Percentiles rank a stretch among this genome's conserved stretches.
Conservation (phyloP, 2,329 filamentous ascomycete genomes). For the Penicillium sp. region DNA sequence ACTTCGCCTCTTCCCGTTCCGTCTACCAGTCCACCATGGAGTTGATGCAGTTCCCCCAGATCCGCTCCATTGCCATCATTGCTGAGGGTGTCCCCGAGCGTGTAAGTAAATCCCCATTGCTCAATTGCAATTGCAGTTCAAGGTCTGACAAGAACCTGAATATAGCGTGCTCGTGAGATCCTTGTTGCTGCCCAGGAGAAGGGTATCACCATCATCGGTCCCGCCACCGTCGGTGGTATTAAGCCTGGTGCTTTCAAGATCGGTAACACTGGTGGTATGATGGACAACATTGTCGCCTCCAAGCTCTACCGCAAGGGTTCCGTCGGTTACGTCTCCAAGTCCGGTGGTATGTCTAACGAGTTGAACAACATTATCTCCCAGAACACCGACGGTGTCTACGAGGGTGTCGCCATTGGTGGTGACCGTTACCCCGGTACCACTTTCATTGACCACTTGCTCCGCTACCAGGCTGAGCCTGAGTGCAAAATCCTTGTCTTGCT, state of each 20-base stretch:
- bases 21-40: constrained; percentile 99
- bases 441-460: constrained; percentile 97
- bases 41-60: constrained; percentile 93
- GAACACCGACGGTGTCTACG: constrained; percentile 95
- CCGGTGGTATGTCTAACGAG: constrained; percentile 99
- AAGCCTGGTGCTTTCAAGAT: constrained; percentile 99
- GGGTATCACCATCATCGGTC: constrained; percentile 98
- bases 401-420: constrained; percentile 99
- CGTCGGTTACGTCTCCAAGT: constrained; percentile 99
- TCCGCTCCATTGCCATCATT: constrained; percentile 99
- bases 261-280: constrained; percentile 99
- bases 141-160: neutral
- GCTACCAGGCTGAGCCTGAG: constrained; percentile 93
- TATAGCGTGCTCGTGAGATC: constrained; percentile 92
- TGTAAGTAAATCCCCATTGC: constrained; percentile 53
- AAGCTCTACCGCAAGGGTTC: constrained; percentile 99
- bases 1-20: constrained; percentile 98
- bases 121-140: neutral
- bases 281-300: constrained; percentile 99
- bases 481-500: constrained; percentile 97
- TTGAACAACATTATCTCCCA: constrained; percentile 99
- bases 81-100: constrained; percentile 98
- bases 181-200: constrained; percentile 96
- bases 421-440: constrained; percentile 98
- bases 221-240: constrained; percentile 97